Percentiles rank a stretch among this genome's conserved stretches.
phyloP scores from a whole-genome alignment of 805 yeast genomes.

The Kodamaea leandrae region DNA sequence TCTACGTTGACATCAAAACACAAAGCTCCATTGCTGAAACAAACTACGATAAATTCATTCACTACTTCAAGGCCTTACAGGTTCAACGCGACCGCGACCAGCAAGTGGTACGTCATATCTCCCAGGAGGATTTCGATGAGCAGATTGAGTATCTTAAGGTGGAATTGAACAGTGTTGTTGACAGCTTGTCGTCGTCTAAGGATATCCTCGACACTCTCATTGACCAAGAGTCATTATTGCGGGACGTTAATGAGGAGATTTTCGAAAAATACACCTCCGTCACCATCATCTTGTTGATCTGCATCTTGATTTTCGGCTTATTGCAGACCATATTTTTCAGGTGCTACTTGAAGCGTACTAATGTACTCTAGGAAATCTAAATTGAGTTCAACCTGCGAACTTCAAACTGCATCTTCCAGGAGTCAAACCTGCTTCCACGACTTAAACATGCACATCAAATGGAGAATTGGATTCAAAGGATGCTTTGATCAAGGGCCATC shows the following conservation, averaged over 20 bases:
- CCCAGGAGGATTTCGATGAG: slow-evolving; percentile 33
- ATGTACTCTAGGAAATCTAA: slow-evolving; percentile 6
- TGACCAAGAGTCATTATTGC: slow-evolving; percentile 31
- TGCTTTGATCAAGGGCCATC: no score
- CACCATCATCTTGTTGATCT: slow-evolving; percentile 25
- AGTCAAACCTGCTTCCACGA: no score
- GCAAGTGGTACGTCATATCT: slow-evolving; percentile 16
- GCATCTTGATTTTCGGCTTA: slow-evolving; percentile 29
- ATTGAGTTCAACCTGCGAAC: no score
- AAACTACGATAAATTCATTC: slow-evolving; percentile 35
- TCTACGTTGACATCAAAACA: slow-evolving; percentile 35
- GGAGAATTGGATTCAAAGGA: no score
- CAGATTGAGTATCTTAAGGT: slow-evolving; percentile 28
- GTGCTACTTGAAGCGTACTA: slow-evolving; percentile 29
- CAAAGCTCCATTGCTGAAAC: slow-evolving; percentile 33
- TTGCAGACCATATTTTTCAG: slow-evolving; percentile 31
- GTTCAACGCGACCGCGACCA: slow-evolving; percentile 9
- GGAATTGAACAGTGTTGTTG: slow-evolving; percentile 31
- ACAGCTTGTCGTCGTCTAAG: slow-evolving; percentile 29
- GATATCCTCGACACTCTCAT: slow-evolving; percentile 25
- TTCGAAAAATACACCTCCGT: slow-evolving; percentile 31
- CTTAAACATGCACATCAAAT: no score
- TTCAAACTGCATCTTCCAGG: no score
- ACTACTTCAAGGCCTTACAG: slow-evolving; percentile 26
- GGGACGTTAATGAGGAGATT: slow-evolving; percentile 40